Conservation (phyloP, 2,329 filamentous ascomycete genomes). For the Curvularia lunata region DNA sequence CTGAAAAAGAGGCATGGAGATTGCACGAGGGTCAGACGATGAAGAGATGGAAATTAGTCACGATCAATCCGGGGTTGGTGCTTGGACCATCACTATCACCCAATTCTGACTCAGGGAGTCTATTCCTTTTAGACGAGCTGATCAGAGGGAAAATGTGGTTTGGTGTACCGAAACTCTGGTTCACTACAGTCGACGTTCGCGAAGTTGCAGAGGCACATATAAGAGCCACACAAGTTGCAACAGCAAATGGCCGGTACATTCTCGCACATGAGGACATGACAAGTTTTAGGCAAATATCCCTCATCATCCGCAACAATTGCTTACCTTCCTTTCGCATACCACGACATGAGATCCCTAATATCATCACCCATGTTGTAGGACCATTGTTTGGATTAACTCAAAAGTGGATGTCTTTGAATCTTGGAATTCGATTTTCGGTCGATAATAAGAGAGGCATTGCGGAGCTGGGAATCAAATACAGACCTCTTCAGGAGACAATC, state of each 20-base stretch:
- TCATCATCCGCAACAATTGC: background rate
- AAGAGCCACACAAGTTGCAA: background rate
- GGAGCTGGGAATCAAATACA: background rate
- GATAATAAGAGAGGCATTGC: background rate
- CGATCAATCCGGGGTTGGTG: background rate
- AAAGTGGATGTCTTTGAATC: background rate
- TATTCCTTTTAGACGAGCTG: background rate
- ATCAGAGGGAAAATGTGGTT: background rate
- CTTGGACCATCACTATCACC: background rate
- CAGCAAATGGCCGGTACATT: background rate
- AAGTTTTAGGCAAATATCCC: background rate
- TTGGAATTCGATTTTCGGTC: background rate
- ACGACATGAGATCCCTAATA: background rate
- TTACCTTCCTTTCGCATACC: background rate
- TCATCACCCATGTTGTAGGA: background rate
- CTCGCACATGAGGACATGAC: background rate
- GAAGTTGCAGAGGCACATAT: background rate
- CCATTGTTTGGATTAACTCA: background rate
- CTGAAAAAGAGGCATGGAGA: background rate
- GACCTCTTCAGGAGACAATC: background rate
- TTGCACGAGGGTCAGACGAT: background rate
- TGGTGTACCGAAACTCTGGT: background rate
- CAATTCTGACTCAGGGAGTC: background rate
- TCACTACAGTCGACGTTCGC: background rate
- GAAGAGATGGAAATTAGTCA: background rate